A percentile compares a stretch with the other conserved stretches of the same genome.
These are phyloP conservation scores for Penstemon davidsonii DNA, from an alignment of 257 asterid species.

Conservation along the genomic window DNA sequence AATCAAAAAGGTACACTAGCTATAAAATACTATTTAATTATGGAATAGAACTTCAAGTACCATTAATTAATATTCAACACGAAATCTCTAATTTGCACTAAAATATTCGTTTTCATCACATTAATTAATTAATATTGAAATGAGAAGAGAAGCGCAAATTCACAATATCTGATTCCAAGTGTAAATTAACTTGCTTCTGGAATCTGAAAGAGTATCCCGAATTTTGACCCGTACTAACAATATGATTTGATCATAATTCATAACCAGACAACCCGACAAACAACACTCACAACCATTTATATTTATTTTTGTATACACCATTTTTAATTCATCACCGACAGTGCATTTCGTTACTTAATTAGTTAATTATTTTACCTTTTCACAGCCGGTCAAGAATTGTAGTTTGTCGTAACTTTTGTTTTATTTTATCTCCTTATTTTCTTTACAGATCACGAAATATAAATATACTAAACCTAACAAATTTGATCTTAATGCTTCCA, in stretches of 20 bases:
- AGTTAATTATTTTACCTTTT: conserved; percentile 12
- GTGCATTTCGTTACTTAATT: background rate
- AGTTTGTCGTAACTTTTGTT: conserved; percentile 23
- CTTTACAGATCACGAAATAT: background rate
- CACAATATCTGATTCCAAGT: background rate
- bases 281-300: background rate
- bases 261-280: conserved; percentile 27
- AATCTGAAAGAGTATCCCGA: background rate
- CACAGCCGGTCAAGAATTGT: background rate
- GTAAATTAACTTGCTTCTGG: background rate
- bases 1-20: too few relatives aligned
- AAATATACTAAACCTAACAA: conserved; percentile 4
- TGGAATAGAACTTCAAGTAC: too few relatives aligned
- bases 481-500: conserved; percentile 21
- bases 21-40: too few relatives aligned
- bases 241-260: background rate
- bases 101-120: background rate
- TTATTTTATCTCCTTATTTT: background rate
- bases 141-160: background rate
- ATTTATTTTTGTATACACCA: background rate
- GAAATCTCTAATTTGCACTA: background rate
- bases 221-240: conserved; percentile 5
- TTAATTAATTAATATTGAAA: too few relatives aligned
- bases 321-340: conserved; percentile 24
- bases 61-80: background rate